phyloP scores from a whole-genome alignment of 345 rosid genomes.

The Dimocarpus longan region DNA sequence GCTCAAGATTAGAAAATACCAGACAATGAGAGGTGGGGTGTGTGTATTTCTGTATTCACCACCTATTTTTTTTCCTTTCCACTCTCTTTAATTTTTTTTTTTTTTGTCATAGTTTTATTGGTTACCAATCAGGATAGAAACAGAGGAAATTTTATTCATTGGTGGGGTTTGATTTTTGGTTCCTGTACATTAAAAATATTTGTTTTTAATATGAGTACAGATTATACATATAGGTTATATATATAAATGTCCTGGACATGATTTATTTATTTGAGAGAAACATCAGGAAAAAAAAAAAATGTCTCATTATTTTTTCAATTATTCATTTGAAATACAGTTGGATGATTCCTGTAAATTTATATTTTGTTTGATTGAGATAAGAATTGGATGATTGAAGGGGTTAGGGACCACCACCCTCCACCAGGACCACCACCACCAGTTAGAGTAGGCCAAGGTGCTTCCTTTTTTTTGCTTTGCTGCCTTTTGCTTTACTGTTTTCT shows the following conservation, averaged over 20 bases:
- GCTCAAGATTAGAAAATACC: constrained; percentile 57
- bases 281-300: neutral
- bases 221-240: neutral
- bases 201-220: neutral
- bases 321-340: neutral
- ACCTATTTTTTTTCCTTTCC: neutral
- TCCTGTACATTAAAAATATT: neutral
- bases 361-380: neutral
- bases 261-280: neutral
- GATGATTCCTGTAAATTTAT: neutral
- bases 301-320: too few relatives aligned
- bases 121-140: neutral
- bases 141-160: neutral
- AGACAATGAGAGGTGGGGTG: constrained; percentile 48
- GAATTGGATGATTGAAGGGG: neutral
- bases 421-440: neutral
- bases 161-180: neutral
- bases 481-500: constrained; percentile 3
- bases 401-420: neutral
- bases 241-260: neutral
- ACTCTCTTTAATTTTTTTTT: neutral
- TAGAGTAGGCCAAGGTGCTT: neutral
- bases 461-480: neutral
- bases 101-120: neutral
- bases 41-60: neutral